Percentiles rank a stretch among this genome's conserved stretches.
phyloP scores from a whole-genome alignment of 208 protist species.

The Acanthamoeba comandoni region DNA sequence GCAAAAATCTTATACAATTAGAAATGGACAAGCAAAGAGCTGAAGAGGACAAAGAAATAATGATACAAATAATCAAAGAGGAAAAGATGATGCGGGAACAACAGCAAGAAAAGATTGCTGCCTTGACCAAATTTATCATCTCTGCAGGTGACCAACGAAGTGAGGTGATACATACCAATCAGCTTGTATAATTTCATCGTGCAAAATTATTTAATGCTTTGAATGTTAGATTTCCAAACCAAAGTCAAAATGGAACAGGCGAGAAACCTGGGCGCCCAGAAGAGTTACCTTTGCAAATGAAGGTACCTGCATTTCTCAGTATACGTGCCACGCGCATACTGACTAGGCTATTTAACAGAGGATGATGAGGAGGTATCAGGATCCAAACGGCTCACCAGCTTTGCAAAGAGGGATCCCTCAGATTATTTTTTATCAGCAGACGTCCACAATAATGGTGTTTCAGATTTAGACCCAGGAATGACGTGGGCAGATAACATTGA shows the following conservation, averaged over 20 bases:
- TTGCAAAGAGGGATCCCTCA: no score
- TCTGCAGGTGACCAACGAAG: background rate
- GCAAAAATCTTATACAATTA: slow-evolving; percentile 44
- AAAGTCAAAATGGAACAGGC: slow-evolving; percentile 38
- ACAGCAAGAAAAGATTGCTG: slow-evolving; percentile 67
- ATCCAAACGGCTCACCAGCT: no score
- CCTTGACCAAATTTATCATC: slow-evolving; percentile 57
- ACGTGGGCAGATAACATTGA: no score
- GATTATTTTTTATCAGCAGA: no score
- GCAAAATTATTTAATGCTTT: no score
- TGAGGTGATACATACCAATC: background rate
- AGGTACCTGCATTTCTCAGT: no score
- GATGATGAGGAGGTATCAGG: no score
- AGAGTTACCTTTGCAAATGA: background rate
- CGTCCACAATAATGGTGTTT: no score
- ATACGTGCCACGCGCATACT: no score
- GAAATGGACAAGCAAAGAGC: slow-evolving; percentile 43
- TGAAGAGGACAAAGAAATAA: slow-evolving; percentile 67
- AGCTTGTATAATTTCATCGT: no score
- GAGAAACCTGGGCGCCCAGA: slow-evolving; percentile 69
- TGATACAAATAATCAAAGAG: slow-evolving; percentile 52
- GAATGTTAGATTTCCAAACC: background rate
- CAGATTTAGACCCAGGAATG: no score
- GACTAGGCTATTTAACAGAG: no score
- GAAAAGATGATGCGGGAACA: slow-evolving; percentile 45